Evolutionary conservation across 2,329 filamentous ascomycete species (phyloP), one percentile per base, ranked within the genome.

Genomic region (Didymella arachidicola): DNA sequence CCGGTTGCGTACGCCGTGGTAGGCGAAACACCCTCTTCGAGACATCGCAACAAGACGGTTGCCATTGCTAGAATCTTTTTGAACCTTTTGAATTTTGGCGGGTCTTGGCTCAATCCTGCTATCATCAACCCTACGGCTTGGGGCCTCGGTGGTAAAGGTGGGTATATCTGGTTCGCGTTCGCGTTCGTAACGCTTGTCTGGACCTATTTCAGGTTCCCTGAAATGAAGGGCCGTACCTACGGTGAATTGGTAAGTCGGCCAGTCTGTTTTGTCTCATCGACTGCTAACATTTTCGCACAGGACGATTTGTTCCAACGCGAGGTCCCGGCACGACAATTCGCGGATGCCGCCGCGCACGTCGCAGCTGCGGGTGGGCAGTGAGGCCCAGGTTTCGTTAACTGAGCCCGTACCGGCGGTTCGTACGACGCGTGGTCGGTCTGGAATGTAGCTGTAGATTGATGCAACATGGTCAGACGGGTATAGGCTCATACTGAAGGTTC

Each of bases 1-100:
- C 94, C 92, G 0, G 91, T 96, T 10, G 91, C 89, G 75, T 96
- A 95, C 79, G 93, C 91, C 0, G 84, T 96, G 8, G 91, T 96
- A 3, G 85, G 89, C 1, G 93, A 97, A 75, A 78, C 96, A 22
- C 92, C 91, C 0, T 92, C 91, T 0, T 86, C 90, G 11, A 85
- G 92, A 8, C 83, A 96, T 29, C 90, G 93, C 72, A 92, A 93
- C 79, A 96, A 96, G 82, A 95, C 91, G 0, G 89, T 96, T 29
- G 80, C 93, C 68, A 80, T 96, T 19, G 62, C 64, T 6, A 50
- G 60, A 25, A 94, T 97, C 64, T 78, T 96, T 66, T 89, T 86
- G 73, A 88, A 87, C 57, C 87, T 95, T 6, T 32, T 44, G 8
- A 56, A 56, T 26, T 56, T 56, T 19, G 39, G 53, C 19, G 46